phyloP scores from a whole-genome alignment of 208 protist species.

The Crithidia sp. region DNA sequence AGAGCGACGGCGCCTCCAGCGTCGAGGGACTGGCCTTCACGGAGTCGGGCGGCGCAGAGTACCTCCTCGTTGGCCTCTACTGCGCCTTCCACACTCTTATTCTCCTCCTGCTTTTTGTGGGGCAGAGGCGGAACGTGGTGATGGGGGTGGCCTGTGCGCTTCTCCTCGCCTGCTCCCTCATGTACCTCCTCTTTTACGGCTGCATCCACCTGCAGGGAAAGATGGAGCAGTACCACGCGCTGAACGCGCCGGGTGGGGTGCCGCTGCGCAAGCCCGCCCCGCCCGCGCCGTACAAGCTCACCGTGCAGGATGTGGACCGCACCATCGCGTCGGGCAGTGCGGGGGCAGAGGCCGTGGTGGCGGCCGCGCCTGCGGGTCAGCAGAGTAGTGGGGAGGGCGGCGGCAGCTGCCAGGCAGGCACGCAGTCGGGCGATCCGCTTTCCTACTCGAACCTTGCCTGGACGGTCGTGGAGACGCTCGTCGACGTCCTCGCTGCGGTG shows the following conservation, averaged over 20 bases:
- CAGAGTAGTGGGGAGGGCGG: background rate
- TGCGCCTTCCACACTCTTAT: conserved; percentile 13
- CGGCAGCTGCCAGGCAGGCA: conserved; percentile 9
- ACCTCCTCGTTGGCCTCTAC: conserved; percentile 25
- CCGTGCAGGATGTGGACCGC: conserved; percentile 9
- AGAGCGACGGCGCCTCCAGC: conserved; percentile 2
- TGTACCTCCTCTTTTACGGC: conserved; percentile 47
- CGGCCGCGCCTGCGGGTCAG: background rate
- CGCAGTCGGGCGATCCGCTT: background rate
- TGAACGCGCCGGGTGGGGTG: background rate
- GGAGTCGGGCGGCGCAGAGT: conserved; percentile 32
- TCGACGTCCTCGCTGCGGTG: conserved; percentile 26
- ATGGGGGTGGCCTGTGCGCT: conserved; percentile 39
- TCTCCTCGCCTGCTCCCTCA: conserved; percentile 27
- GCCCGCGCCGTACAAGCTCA: conserved; percentile 14
- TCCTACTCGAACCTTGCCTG: conserved; percentile 25
- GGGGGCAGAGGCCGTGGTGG: conserved; percentile 14
- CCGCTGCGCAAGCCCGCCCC: conserved; percentile 3
- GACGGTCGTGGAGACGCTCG: conserved; percentile 31
- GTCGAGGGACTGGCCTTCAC: conserved; percentile 21
- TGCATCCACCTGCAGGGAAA: conserved; percentile 17
- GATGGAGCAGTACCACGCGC: conserved; percentile 11
- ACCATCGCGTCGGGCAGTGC: conserved; percentile 16
- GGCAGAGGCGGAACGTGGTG: conserved; percentile 3
- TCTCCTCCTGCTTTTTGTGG: conserved; percentile 19